These are phyloP conservation scores for Ambrosia artemisiifolia DNA, from an alignment of 129 eudicot genomes.

Conservation along the genomic window DNA sequence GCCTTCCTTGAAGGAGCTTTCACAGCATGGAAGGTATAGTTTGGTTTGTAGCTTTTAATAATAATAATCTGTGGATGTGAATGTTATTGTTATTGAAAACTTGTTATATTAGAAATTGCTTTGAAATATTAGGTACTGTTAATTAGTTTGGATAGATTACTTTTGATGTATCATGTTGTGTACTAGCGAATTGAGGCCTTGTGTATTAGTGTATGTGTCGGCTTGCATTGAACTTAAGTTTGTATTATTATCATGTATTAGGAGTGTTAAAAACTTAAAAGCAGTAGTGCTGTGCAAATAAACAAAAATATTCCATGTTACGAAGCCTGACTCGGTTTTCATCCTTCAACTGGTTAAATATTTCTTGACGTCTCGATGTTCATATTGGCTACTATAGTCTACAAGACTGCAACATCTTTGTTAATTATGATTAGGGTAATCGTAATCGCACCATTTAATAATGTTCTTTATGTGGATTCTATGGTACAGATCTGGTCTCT, in stretches of 20 bases:
- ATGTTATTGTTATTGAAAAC: neutral
- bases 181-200: neutral
- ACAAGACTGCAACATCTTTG: too few relatives aligned
- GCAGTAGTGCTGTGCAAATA: neutral
- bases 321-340: neutral
- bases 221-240: constrained; percentile 17
- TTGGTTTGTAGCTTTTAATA: neutral
- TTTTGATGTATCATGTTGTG: constrained; percentile 18
- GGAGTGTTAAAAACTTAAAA: neutral
- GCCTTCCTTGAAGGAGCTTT: constrained; percentile 83
- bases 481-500: neutral
- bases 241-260: constrained; percentile 4
- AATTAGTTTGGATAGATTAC: neutral
- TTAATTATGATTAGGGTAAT: too few relatives aligned
- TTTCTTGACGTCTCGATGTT: neutral
- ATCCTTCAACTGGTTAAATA: neutral
- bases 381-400: neutral
- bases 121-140: neutral
- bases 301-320: neutral
- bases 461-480: neutral
- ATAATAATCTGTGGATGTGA: constrained; percentile 16
- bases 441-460: too few relatives aligned
- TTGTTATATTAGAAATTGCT: neutral
- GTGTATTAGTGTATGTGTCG: constrained; percentile 10
- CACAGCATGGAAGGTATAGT: constrained; percentile 72